These are phyloP conservation scores for Apophysomyces elegans DNA, from an alignment of 371 early-diverging fungal species.

Conservation along the genomic window DNA sequence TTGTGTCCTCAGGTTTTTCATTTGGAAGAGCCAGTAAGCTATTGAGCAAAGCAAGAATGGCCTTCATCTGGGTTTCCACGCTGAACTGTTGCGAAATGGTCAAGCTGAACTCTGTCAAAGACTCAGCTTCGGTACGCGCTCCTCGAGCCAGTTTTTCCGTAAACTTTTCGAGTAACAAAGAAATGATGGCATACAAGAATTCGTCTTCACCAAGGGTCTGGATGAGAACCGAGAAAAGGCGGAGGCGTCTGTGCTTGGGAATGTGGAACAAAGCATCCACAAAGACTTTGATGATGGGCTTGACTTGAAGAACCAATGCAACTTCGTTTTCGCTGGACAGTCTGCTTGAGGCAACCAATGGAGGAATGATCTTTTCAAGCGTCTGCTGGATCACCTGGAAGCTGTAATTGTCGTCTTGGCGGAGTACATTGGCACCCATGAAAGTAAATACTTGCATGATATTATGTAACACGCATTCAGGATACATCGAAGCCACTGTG, in stretches of 20 bases:
- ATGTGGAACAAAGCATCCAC: constrained; percentile 91
- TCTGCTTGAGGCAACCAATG: constrained; percentile 71
- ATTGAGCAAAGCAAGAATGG: constrained; percentile 63
- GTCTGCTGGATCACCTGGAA: constrained; percentile 94
- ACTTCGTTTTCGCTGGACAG: constrained; percentile 49
- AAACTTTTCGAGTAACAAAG: constrained; percentile 76
- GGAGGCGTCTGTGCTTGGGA: constrained; percentile 90
- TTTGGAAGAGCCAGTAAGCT: constrained; percentile 67
- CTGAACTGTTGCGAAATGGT: constrained; percentile 67
- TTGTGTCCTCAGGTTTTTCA: constrained; percentile 52
- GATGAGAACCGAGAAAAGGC: constrained; percentile 84
- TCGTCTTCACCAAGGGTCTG: constrained; percentile 79
- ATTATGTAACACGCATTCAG: constrained; percentile 87
- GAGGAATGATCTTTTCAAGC: constrained; percentile 86
- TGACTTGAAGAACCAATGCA: constrained; percentile 54
- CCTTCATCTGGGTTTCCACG: constrained; percentile 69
- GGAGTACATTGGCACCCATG: constrained; percentile 95
- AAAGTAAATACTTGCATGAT: constrained; percentile 97
- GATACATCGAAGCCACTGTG: constrained; percentile 80
- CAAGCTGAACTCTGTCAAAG: constrained; percentile 71
- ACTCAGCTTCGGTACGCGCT: constrained; percentile 57
- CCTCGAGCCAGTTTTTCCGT: constrained; percentile 61
- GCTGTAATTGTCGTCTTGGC: constrained; percentile 95
- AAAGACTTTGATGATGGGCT: constrained; percentile 86
- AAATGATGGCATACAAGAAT: constrained; percentile 75